phyloP scores from a whole-genome alignment of 352 stramenopile species.

The Elongisporangium prolatum region DNA sequence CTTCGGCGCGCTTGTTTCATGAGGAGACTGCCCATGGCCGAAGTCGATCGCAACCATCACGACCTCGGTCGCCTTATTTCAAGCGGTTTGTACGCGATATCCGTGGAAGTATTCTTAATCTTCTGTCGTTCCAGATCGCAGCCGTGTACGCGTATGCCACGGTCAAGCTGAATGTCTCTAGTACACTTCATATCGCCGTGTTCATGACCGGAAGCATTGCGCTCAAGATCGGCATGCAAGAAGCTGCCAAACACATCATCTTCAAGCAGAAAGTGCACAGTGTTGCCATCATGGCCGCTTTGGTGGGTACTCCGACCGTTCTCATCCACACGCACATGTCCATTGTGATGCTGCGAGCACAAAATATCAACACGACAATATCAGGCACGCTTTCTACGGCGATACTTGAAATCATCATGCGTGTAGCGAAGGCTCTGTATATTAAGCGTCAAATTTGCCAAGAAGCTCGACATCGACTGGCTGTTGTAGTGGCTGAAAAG shows the following conservation, averaged over 20 bases:
- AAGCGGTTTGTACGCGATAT: constrained; percentile 4
- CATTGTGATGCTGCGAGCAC: constrained; percentile 20
- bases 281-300: constrained; percentile 9
- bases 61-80: neutral
- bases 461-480: neutral
- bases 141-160: constrained; percentile 6
- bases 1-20: neutral
- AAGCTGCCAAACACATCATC: constrained; percentile 8
- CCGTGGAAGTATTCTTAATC: neutral
- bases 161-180: neutral
- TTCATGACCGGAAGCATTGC: constrained; percentile 8
- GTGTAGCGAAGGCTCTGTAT: constrained; percentile 15
- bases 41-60: neutral
- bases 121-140: neutral
- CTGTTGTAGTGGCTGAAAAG: no score
- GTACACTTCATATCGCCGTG: neutral
- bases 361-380: constrained; percentile 15
- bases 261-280: constrained; percentile 7
- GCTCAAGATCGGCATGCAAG: constrained; percentile 16
- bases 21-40: constrained; percentile 1
- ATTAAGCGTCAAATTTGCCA: constrained; percentile 7
- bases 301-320: constrained; percentile 26
- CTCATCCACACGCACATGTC: constrained; percentile 35
- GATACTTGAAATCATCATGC: constrained; percentile 19
- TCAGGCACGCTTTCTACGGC: constrained; percentile 14